Base-by-base conservation (phyloP, 1,284 basidiomycete species). In the Trichosporon ovoides region DNA sequence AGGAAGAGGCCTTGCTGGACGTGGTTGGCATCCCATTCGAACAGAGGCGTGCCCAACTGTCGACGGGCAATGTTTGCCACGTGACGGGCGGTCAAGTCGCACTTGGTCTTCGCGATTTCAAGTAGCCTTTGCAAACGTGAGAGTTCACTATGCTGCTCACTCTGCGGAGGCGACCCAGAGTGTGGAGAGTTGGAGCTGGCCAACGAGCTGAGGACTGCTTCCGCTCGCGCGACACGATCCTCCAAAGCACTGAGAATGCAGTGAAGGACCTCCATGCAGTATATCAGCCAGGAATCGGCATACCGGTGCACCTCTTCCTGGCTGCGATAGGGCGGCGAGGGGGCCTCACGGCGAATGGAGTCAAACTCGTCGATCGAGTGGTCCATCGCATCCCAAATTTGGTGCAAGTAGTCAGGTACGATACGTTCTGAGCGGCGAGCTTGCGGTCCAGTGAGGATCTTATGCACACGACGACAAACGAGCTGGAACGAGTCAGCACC, bases 321-420 rank as follows among this genome's bases (percentile, higher is more conserved):
- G 14, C 82, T 79, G 38, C 82, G 60, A 81, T 77, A 52, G 73
- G 65, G 57, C n/a, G 53, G 36, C 68, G 80, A 20, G 68, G 68
- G 37, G 5, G 56, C 36, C 31, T 76, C 65, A 38, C 72, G 66
- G 31, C 84, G 81, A 53, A 92, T 76, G 12, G 74, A 73, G 36
- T 90, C 88, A 57, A 93, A 85, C 56, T 89, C 87, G 46, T 87
- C 83, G 88, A 89, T 92, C 60, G 84, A 88, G 33, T 78, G 78
- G 62, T 89, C 88, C 11, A 94, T 82, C n/a, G 82, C 82, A 19
- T 85, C 83, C 91, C 91, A 94, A 11, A 88, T 85, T 55, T 85
- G 81, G 31, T 83, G 79, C 68, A 93, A 80, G 3, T 81, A 80
- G 31, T 82, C 79, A 19, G 82, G 83, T 66, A 88, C 83, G 37